Percentiles rank a stretch among this genome's conserved stretches.
Evolutionary conservation across 306 rosid genomes (phyloP).

Genomic region (Cucumis hystrix): DNA sequence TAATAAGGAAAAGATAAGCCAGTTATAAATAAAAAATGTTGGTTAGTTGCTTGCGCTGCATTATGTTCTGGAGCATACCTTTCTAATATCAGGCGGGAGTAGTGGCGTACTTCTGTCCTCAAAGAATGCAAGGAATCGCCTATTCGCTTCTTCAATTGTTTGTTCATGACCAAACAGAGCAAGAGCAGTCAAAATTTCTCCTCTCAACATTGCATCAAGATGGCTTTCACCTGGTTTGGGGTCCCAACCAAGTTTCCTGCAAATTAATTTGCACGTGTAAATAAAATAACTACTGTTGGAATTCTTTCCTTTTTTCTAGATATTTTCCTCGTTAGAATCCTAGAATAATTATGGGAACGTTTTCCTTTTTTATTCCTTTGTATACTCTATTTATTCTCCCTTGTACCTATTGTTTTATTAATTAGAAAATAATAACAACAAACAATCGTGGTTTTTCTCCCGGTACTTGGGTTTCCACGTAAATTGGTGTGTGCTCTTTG

Average conservation of each 20-base stretch:
- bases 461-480: no score
- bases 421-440: no score
- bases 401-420: no score
- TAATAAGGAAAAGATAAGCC: slow-evolving; percentile 14
- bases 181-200: slow-evolving; percentile 78
- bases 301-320: no score
- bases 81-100: slow-evolving; percentile 86
- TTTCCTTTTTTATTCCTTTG: no score
- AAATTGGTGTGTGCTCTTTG: no score
- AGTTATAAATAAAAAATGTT: neutral
- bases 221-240: slow-evolving; percentile 48
- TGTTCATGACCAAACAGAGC: slow-evolving; percentile 54
- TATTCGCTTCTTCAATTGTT: slow-evolving; percentile 69
- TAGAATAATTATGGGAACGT: no score
- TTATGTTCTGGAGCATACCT: slow-evolving; percentile 27
- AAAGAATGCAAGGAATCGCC: slow-evolving; percentile 61
- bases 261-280: slow-evolving; percentile 6
- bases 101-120: slow-evolving; percentile 66
- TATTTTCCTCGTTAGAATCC: no score
- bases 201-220: slow-evolving; percentile 88
- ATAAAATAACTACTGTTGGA: neutral
- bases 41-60: neutral
- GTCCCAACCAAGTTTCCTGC: slow-evolving; percentile 94
- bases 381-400: no score
- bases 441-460: no score